Percentiles rank a stretch among this genome's conserved stretches.
Conservation (phyloP, 352 stramenopile genomes). For the Pythium myriotylum region DNA sequence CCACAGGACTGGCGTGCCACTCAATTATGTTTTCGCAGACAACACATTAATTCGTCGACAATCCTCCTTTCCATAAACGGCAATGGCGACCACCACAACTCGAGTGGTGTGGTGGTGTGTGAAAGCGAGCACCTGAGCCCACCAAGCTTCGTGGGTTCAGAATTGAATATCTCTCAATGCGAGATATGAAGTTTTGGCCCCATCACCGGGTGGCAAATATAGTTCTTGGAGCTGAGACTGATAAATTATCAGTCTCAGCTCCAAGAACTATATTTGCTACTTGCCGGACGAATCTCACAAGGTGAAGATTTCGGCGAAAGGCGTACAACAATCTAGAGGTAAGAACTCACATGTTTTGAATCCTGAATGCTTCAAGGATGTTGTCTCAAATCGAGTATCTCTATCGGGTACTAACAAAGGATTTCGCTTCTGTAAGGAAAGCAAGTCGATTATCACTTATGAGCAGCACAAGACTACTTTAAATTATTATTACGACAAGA, state of each 20-base stretch:
- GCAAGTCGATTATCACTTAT: neutral
- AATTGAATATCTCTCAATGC: too few species aligned
- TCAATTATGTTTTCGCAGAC: too few species aligned
- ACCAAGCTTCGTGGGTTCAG: too few species aligned
- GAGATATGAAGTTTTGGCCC: too few species aligned
- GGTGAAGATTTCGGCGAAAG: neutral
- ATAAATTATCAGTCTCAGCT: neutral
- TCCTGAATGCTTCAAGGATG: neutral
- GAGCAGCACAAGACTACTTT: neutral
- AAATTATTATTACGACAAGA: slow-evolving; percentile 2
- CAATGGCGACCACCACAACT: too few species aligned
- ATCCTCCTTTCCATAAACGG: too few species aligned
- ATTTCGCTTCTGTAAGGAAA: neutral
- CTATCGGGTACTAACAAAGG: neutral
- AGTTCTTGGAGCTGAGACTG: too few species aligned
- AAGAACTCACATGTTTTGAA: neutral
- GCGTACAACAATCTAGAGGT: neutral
- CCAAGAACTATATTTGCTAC: slow-evolving; percentile 3
- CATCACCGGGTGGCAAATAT: too few species aligned
- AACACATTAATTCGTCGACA: too few species aligned
- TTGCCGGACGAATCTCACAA: neutral
- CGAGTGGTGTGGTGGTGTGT: too few species aligned
- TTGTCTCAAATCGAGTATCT: neutral
- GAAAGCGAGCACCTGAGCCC: too few species aligned
- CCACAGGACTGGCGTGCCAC: too few species aligned